Evolutionary conservation across 768 basidiomycete genomes (phyloP).

Genomic region (Paxillus rubicundulus): DNA sequence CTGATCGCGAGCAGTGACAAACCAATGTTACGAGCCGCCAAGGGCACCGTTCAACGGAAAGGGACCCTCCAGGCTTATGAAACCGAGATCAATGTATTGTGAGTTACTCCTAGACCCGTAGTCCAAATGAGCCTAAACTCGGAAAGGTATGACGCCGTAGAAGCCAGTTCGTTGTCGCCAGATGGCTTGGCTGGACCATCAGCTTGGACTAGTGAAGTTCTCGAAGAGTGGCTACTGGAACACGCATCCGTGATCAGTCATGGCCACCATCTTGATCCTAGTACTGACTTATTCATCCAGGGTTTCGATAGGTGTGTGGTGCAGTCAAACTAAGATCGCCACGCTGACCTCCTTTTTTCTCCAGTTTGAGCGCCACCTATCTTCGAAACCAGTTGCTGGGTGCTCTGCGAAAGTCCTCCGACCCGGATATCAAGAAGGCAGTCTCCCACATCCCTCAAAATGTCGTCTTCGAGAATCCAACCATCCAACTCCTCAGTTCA

Average conservation of each 20-base stretch:
- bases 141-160: conserved; percentile 34
- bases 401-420: conserved; percentile 30
- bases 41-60: conserved; percentile 45
- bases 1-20: conserved; percentile 40
- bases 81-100: conserved; percentile 48
- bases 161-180: conserved; percentile 20
- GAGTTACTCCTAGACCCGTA: conserved; percentile 12
- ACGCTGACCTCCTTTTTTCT: not conserved
- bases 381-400: conserved; percentile 24
- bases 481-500: conserved; percentile 35
- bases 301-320: conserved; percentile 37
- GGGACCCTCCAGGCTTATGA: conserved; percentile 39
- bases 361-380: conserved; percentile 30
- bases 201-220: conserved; percentile 19
- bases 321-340: not conserved
- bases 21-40: conserved; percentile 44
- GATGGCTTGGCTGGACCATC: conserved; percentile 21
- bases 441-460: conserved; percentile 25
- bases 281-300: conserved; percentile 31
- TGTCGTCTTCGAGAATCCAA: conserved; percentile 41
- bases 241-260: conserved; percentile 20
- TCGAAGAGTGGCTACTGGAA: conserved; percentile 29
- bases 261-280: conserved; percentile 4
- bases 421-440: conserved; percentile 26
- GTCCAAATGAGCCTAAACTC: conserved; percentile 14